A percentile compares a stretch with the other conserved stretches of the same genome.
Evolutionary conservation across 495 filamentous ascomycete species (phyloP).

Genomic region (Annulohypoxylon maeteangense): DNA sequence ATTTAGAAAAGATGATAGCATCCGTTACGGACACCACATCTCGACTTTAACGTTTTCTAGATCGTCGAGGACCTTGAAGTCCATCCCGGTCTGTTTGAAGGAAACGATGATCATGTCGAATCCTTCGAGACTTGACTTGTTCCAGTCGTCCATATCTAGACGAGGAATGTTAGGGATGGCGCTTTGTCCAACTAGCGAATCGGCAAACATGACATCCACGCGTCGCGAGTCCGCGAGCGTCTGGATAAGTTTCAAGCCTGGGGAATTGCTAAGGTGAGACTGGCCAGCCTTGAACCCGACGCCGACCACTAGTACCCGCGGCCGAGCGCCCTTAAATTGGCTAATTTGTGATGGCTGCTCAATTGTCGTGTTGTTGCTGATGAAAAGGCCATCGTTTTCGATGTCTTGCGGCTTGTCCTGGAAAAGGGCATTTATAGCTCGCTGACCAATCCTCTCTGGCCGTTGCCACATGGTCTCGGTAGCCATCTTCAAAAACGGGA

Average conservation of each 20-base stretch:
- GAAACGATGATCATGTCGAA: conserved; percentile 51
- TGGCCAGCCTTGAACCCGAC: conserved; percentile 52
- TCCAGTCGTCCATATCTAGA: conserved; percentile 41
- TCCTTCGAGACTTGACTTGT: conserved; percentile 32
- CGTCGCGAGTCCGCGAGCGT: conserved; percentile 34
- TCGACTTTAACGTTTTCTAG: conserved; percentile 38
- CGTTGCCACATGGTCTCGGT: conserved; percentile 49
- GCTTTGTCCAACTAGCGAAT: conserved; percentile 48
- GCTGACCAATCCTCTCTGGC: conserved; percentile 43
- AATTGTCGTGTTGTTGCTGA: not conserved
- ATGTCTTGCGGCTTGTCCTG: not conserved
- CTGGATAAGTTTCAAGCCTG: conserved; percentile 45
- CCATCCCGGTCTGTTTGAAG: conserved; percentile 46
- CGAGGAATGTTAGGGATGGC: conserved; percentile 41
- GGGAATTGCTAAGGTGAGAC: conserved; percentile 45
- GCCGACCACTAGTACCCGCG: conserved; percentile 50
- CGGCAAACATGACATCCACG: conserved; percentile 47
- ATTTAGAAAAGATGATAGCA: not conserved
- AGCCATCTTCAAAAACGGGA: conserved; percentile 49
- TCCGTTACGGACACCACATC: conserved; percentile 44
- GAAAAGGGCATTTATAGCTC: conserved; percentile 32
- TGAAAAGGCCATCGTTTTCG: not conserved
- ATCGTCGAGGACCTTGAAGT: conserved; percentile 44
- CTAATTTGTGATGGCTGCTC: not conserved
- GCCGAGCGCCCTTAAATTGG: not conserved